Base-by-base conservation (phyloP, 1,284 basidiomycete species). In the Fomitopsis palustris region DNA sequence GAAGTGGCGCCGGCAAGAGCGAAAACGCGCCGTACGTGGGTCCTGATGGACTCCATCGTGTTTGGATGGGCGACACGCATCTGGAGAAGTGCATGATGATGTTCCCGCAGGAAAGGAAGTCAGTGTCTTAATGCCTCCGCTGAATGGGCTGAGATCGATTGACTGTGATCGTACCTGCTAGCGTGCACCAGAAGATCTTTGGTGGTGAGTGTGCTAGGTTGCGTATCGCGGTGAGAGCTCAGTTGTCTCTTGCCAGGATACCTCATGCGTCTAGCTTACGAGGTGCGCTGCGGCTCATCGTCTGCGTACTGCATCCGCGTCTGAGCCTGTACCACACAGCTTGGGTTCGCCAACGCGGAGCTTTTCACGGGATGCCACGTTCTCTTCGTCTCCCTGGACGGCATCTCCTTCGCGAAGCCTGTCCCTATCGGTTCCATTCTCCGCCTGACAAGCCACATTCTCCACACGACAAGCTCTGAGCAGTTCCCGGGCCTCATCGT, bases 31-130 rank as follows among this genome's bases (percentile, higher is more conserved):
- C 52, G 19, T 42, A 29, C 19, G 29, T 51, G 0, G 47, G 56
- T 12, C 38, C 38, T 1, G 57, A 58, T 2, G 68, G 68, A 21
- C 67, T 66, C n/a, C 79, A 84, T 58, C 77, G 78, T 19, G 83
- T 87, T 0, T 87, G 82, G 81, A 86, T 90, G 82, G 83, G 80
- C 0, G 82, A 88, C 59, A 88, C 87, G 0, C 74, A 75, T 53
- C 69, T 86, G 14, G 86, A 88, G 69, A 87, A 85, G 65, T 83
- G 81, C n/a, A 80, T 87, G 78, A 75, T 92, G 55, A 93, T 93
- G 89, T 92, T 92, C 69, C 91, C 92, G 0, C 91, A 93, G 75
- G 90, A 92, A 69, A 80, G 91, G 67, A 93, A 94, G 86, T 88
- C 61, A 70, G 84, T 74, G 10, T 37, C 54, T 19, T 35, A 17